Conservation (phyloP, 164 flowering plant species). For the Tetrastigma voinierianum region DNA sequence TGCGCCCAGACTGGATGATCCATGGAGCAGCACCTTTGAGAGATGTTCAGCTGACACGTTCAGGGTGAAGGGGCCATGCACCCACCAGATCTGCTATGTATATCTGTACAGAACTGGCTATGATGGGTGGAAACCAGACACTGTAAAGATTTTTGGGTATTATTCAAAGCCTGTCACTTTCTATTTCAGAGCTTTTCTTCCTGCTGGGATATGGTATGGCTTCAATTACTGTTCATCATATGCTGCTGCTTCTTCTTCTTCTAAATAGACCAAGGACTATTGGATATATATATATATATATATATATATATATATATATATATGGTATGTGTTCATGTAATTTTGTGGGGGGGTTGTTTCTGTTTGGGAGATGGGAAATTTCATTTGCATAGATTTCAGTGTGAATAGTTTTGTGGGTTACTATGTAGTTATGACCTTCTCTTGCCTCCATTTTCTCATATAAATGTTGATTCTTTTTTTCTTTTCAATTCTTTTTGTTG, state of each 20-base stretch:
- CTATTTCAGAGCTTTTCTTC: conserved; percentile 43
- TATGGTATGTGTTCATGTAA: no score
- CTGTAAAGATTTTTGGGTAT: conserved; percentile 36
- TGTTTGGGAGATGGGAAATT: no score
- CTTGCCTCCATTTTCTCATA: no score
- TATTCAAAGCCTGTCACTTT: conserved; percentile 33
- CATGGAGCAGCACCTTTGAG: conserved; percentile 40
- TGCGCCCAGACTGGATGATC: conserved; percentile 49
- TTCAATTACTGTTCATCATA: conserved; percentile 44
- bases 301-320: no score
- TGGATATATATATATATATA: no score
- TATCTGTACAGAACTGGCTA: conserved; percentile 55
- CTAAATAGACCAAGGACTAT: background rate
- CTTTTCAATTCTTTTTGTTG: no score
- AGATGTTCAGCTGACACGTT: conserved; percentile 47
- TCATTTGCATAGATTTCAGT: no score
- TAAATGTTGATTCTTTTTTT: no score
- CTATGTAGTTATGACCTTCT: no score
- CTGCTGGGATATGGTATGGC: conserved; percentile 61
- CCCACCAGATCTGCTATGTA: conserved; percentile 50
- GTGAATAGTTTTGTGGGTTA: no score
- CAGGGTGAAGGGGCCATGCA: conserved; percentile 38
- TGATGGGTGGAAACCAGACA: conserved; percentile 75
- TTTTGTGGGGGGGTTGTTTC: no score
- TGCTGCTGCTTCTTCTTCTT: conserved; percentile 5